Evolutionary conservation across 2,329 filamentous ascomycete species (phyloP).

Genomic region (Chrysoporthe deuterocubensis): DNA sequence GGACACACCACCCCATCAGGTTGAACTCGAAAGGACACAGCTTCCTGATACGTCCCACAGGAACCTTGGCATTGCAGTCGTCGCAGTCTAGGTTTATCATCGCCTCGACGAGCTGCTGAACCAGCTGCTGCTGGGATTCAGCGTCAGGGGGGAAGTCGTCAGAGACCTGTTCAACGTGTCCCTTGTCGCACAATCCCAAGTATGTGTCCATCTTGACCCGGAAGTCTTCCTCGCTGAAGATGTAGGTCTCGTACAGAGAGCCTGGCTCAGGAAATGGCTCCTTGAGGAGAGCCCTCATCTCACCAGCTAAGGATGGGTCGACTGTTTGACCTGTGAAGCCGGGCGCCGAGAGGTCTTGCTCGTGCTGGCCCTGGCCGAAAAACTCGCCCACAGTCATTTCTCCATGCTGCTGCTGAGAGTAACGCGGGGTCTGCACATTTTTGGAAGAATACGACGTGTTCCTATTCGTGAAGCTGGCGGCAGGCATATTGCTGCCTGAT

Average conservation of each 20-base stretch:
- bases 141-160: constrained; percentile 8
- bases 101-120: constrained; percentile 1
- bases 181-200: neutral
- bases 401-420: neutral
- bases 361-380: neutral
- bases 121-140: neutral
- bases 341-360: neutral
- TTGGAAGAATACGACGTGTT: neutral
- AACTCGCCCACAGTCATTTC: neutral
- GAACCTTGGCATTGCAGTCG: neutral
- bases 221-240: constrained; percentile 8
- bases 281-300: neutral
- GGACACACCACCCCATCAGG: constrained; percentile 16
- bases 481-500: neutral
- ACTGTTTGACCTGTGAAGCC: too few relatives aligned
- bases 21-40: constrained; percentile 9
- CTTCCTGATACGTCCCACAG: neutral
- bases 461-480: neutral
- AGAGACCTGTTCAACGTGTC: neutral
- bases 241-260: neutral
- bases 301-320: neutral
- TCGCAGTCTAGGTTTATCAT: constrained; percentile 10
- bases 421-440: neutral
- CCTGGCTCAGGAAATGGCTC: neutral
- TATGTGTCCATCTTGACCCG: constrained; percentile 5